Evolutionary conservation across 257 asterid genomes (phyloP).

Genomic region (Capsicum rhomboideum): DNA sequence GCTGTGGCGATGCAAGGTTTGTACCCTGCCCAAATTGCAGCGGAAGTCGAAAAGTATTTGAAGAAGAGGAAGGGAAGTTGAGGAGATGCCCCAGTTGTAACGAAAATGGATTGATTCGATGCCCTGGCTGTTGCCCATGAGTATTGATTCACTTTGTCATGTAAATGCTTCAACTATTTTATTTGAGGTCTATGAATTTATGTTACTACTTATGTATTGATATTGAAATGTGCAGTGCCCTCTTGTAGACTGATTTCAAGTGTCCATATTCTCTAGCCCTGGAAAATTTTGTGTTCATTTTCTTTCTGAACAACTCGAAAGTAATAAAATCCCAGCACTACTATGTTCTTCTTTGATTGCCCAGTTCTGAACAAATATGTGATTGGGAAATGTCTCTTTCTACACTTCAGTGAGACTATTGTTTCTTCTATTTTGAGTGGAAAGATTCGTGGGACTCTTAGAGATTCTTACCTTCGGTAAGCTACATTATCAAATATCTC

Average conservation of each 20-base stretch:
- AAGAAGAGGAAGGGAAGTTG: conserved; percentile 27
- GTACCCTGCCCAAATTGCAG: conserved; percentile 45
- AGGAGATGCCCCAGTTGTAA: conserved; percentile 21
- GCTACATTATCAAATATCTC: neutral
- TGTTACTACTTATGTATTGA: neutral
- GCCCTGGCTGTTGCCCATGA: conserved; percentile 17
- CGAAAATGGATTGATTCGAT: conserved; percentile 29
- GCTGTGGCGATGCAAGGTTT: conserved; percentile 48
- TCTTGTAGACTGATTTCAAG: neutral
- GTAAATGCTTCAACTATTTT: neutral
- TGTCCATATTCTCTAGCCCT: neutral
- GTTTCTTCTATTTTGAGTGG: neutral
- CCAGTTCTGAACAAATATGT: neutral
- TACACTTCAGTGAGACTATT: neutral
- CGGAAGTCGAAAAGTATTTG: conserved; percentile 52
- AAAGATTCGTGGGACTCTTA: neutral
- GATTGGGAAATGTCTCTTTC: neutral
- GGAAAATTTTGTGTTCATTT: neutral
- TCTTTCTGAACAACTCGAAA: neutral
- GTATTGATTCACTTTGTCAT: neutral
- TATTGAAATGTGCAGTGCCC: neutral
- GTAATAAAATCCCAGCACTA: neutral
- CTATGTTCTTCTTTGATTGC: neutral
- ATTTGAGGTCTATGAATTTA: neutral
- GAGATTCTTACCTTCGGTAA: neutral